These are phyloP conservation scores for Ephemerocybe angulata DNA, from an alignment of 768 basidiomycete species.

Conservation along the genomic window DNA sequence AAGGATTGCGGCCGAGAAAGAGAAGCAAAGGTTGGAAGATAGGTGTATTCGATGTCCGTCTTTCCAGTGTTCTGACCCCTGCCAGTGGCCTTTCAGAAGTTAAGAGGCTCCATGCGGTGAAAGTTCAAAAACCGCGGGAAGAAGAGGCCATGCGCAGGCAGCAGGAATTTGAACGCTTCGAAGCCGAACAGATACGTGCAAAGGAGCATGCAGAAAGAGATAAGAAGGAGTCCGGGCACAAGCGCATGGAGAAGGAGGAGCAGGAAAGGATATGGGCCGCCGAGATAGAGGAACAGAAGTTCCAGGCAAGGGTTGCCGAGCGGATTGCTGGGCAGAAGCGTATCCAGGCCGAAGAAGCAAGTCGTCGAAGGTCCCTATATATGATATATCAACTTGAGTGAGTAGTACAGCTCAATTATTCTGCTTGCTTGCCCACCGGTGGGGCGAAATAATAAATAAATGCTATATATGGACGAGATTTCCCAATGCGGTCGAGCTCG, in stretches of 20 bases:
- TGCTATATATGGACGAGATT: too few relatives aligned
- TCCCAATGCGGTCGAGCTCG: too few relatives aligned
- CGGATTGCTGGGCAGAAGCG: too few relatives aligned
- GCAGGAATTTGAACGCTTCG: background rate
- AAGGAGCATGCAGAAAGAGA: conserved; percentile 1
- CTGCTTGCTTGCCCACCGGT: too few relatives aligned
- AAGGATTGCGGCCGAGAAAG: conserved; percentile 41
- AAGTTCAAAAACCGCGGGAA: conserved; percentile 42
- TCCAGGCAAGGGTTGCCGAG: background rate
- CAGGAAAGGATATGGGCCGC: background rate
- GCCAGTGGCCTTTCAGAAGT: conserved; percentile 27
- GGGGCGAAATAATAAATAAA: too few relatives aligned
- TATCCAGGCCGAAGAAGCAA: too few relatives aligned
- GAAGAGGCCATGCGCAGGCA: conserved; percentile 29
- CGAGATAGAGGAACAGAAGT: background rate
- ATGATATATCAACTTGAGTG: too few relatives aligned
- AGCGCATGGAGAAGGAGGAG: background rate
- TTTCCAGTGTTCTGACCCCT: too few relatives aligned
- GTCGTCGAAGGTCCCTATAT: too few relatives aligned
- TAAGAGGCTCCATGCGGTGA: conserved; percentile 41
- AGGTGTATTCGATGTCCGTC: background rate
- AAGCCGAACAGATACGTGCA: background rate
- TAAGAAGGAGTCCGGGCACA: background rate
- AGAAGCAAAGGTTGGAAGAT: conserved; percentile 44
- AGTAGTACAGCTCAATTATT: too few relatives aligned